Evolutionary conservation across 805 yeast species (phyloP).

Genomic region (Ogataea trehaloabstinens): DNA sequence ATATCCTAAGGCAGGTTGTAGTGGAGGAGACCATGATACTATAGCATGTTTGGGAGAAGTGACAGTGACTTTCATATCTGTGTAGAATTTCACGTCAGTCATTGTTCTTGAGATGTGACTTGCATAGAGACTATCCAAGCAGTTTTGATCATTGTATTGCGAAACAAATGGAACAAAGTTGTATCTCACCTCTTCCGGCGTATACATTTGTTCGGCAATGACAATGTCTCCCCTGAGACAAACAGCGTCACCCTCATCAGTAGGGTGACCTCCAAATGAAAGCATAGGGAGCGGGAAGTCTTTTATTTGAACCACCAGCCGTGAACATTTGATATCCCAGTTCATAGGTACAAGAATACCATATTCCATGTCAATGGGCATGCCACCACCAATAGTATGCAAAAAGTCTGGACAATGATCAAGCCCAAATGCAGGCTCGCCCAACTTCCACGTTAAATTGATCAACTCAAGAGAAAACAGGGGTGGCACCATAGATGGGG

Average conservation of each 20-base stretch:
- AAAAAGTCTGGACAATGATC: constrained; percentile 45
- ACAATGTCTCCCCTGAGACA: constrained; percentile 47
- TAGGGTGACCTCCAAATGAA: constrained; percentile 48
- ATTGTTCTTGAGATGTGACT: constrained; percentile 58
- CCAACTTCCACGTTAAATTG: constrained; percentile 46
- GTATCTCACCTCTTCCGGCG: constrained; percentile 40
- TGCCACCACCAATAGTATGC: constrained; percentile 43
- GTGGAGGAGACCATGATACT: constrained; percentile 63
- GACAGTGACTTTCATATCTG: constrained; percentile 47
- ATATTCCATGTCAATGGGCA: constrained; percentile 51
- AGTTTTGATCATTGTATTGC: constrained; percentile 25
- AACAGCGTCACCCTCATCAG: constrained; percentile 32
- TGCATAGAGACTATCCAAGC: constrained; percentile 52
- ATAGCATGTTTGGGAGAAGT: constrained; percentile 46
- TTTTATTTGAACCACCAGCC: constrained; percentile 43
- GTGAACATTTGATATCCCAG: constrained; percentile 41
- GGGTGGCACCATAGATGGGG: constrained; percentile 42
- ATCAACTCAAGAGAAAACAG: constrained; percentile 51
- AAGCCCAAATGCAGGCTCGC: constrained; percentile 51
- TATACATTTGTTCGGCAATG: constrained; percentile 59
- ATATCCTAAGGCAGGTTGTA: constrained; percentile 58
- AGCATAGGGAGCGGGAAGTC: constrained; percentile 60
- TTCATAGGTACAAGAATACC: constrained; percentile 54
- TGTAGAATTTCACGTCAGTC: constrained; percentile 57
- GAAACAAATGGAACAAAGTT: constrained; percentile 52